Evolutionary conservation across 2,329 filamentous ascomycete species (phyloP).

Genomic region (Dactylellina parvicollis): DNA sequence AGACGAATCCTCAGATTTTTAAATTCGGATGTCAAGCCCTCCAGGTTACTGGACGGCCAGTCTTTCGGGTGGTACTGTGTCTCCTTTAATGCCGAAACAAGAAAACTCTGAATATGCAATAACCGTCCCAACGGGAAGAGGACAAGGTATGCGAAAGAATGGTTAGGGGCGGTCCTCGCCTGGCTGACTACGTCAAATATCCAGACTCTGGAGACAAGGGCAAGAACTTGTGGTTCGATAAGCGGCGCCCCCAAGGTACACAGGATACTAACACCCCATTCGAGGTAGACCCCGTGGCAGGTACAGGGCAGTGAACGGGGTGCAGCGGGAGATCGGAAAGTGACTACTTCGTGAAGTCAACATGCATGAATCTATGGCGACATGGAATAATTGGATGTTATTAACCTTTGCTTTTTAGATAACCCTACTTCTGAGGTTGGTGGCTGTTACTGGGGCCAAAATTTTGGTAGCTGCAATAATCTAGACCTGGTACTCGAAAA

Average conservation of each 20-base stretch:
- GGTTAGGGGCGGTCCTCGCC: slow-evolving; percentile 13
- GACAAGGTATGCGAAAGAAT: slow-evolving; percentile 25
- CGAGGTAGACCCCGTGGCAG: slow-evolving; percentile 30
- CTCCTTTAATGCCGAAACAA: slow-evolving; percentile 52
- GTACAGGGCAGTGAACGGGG: slow-evolving; percentile 43
- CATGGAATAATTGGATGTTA: slow-evolving; percentile 44
- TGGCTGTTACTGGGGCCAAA: slow-evolving; percentile 7
- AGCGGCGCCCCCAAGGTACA: slow-evolving; percentile 7
- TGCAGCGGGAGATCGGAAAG: slow-evolving; percentile 36
- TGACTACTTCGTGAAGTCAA: slow-evolving; percentile 36
- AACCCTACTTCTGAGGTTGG: slow-evolving; percentile 20
- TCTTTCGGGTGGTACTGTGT: slow-evolving; percentile 32
- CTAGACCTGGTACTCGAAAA: slow-evolving; percentile 26
- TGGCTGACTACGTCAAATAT: slow-evolving; percentile 45
- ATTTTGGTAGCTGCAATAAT: slow-evolving; percentile 11
- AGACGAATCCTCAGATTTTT: slow-evolving; percentile 45
- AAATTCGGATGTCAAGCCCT: slow-evolving; percentile 37
- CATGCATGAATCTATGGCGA: slow-evolving; percentile 51
- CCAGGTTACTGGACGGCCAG: slow-evolving; percentile 19
- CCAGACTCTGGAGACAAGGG: slow-evolving; percentile 14
- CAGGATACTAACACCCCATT: slow-evolving; percentile 10
- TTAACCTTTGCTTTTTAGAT: slow-evolving; percentile 52
- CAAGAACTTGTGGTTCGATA: slow-evolving; percentile 32
- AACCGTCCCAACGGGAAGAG: slow-evolving; percentile 20
- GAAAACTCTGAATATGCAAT: slow-evolving; percentile 47